Percentiles rank a stretch among this genome's conserved stretches.
phyloP scores from a whole-genome alignment of 2,329 filamentous ascomycete genomes.

The Gaeumannomyces sp. region DNA sequence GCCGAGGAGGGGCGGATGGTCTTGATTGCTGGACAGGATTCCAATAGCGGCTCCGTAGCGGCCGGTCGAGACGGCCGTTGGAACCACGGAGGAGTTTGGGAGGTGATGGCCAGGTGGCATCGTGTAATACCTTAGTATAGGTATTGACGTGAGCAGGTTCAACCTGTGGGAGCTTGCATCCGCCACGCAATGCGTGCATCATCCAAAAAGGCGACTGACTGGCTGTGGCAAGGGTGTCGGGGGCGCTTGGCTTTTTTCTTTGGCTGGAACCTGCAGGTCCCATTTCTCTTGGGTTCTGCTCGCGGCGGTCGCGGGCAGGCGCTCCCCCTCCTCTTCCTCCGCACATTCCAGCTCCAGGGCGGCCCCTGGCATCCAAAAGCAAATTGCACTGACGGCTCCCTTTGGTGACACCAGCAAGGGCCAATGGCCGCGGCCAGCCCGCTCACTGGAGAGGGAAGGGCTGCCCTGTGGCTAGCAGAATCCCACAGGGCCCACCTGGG shows the following conservation, averaged over 20 bases:
- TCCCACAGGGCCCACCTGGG: neutral
- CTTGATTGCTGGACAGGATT: slow-evolving; percentile 3
- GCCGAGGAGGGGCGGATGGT: too few relatives aligned
- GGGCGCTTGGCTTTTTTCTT: neutral
- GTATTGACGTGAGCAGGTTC: too few relatives aligned
- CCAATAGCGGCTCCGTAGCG: slow-evolving; percentile 3
- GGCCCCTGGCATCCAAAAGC: neutral
- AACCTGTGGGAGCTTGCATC: neutral
- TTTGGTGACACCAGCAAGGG: neutral
- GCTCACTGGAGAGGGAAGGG: neutral
- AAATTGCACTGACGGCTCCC: neutral
- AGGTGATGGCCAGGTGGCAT: too few relatives aligned
- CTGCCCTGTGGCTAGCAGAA: neutral
- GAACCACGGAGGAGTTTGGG: neutral
- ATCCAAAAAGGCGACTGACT: neutral
- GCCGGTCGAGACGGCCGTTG: neutral
- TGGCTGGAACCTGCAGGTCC: neutral
- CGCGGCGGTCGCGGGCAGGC: neutral
- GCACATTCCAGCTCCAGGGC: neutral
- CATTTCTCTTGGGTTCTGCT: too few relatives aligned
- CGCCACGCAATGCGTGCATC: neutral
- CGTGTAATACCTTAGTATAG: too few relatives aligned
- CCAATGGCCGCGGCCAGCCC: neutral
- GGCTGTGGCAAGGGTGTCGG: neutral
- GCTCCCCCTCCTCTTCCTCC: too few relatives aligned